Evolutionary conservation across 257 asterid genomes (phyloP).

Genomic region (Nicotiana benthamiana): DNA sequence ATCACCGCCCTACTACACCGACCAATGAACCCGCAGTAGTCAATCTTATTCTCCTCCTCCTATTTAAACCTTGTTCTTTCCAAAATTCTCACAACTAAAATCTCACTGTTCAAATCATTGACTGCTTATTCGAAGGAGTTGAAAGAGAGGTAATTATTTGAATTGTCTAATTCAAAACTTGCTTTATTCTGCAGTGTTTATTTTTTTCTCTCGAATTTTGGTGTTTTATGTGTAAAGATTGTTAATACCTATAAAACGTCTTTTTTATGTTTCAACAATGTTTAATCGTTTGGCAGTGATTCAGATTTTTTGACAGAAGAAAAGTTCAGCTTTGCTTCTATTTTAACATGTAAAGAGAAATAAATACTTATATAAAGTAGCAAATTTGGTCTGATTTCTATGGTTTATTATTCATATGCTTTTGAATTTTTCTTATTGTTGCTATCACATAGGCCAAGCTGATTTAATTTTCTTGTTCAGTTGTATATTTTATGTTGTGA

Average conservation of each 20-base stretch:
- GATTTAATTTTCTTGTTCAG: not conserved
- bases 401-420: not conserved
- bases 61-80: not conserved
- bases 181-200: not conserved
- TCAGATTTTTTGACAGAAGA: not conserved
- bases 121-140: not conserved
- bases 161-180: not conserved
- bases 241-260: not conserved
- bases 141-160: not conserved
- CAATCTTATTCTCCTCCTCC: not conserved
- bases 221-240: not conserved
- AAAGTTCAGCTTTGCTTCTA: not conserved
- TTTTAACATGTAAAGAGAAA: not conserved
- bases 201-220: not conserved
- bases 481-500: not conserved
- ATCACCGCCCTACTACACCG: not conserved
- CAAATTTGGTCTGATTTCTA: not conserved
- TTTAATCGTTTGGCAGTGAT: not conserved
- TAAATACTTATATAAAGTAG: not conserved
- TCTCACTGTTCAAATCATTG: not conserved
- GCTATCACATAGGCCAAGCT: not conserved
- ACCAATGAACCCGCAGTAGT: not conserved
- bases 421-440: not conserved
- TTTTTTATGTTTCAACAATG: not conserved
- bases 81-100: not conserved